A percentile compares a stretch with the other conserved stretches of the same genome.
Conservation (phyloP, 1,284 basidiomycete genomes). For the Irpex sp. region DNA sequence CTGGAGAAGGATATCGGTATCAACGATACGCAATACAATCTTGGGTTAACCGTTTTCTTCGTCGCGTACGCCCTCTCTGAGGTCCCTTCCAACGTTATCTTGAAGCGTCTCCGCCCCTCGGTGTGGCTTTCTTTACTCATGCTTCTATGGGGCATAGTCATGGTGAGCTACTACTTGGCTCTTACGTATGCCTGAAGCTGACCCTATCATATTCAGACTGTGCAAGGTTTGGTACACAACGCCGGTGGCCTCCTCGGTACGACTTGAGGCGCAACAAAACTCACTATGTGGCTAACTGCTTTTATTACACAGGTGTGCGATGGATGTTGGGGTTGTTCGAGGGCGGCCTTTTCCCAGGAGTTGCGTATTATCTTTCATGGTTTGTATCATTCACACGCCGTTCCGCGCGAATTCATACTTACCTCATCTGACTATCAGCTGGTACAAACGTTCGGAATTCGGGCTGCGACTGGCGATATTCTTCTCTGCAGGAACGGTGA, state of each 20-base stretch:
- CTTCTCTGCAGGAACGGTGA: constrained; percentile 65
- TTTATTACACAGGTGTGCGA: constrained; percentile 43
- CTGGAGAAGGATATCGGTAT: constrained; percentile 49
- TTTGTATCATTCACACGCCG: constrained; percentile 19
- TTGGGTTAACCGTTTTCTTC: constrained; percentile 63
- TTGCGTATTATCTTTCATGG: constrained; percentile 72
- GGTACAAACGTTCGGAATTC: constrained; percentile 61
- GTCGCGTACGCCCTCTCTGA: constrained; percentile 60
- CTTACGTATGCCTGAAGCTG: not conserved
- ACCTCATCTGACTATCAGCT: constrained; percentile 17
- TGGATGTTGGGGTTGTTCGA: constrained; percentile 69
- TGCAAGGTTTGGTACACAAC: constrained; percentile 66
- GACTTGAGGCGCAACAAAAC: not conserved
- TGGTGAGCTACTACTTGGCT: constrained; percentile 37
- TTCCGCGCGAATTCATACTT: not conserved
- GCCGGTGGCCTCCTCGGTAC: constrained; percentile 61
- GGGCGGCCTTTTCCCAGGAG: constrained; percentile 68
- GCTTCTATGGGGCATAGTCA: constrained; percentile 71
- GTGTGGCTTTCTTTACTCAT: constrained; percentile 63
- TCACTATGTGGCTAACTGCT: not conserved
- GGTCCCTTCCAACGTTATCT: constrained; percentile 61
- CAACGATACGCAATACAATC: constrained; percentile 59
- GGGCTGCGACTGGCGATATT: constrained; percentile 65
- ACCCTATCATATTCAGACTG: too few species aligned
- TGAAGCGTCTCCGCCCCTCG: constrained; percentile 69